Base-by-base conservation (phyloP, 352 stramenopile genomes). In the Pythium grandisporangium region DNA sequence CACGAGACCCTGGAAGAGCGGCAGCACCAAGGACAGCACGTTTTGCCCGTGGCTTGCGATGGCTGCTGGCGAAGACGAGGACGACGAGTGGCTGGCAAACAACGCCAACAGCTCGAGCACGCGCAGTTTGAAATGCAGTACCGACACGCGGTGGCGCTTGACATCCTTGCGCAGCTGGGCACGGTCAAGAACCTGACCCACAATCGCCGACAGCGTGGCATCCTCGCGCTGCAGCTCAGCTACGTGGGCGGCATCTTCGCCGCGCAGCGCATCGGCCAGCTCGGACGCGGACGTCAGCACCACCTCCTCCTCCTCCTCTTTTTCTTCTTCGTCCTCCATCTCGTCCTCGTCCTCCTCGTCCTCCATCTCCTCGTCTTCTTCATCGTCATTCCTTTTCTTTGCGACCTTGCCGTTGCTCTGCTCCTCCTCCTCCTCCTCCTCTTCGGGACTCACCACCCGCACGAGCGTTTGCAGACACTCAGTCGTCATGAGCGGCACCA, bases 51-150 rank as follows among this genome's bases (percentile, higher is more conserved):
- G n/a, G n/a, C n/a, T n/a, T n/a, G n/a, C n/a, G n/a, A n/a, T n/a
- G n/a, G n/a, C n/a, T n/a, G n/a, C n/a, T n/a, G n/a, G n/a, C n/a
- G n/a, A n/a, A n/a, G n/a, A n/a, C 25, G 48, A 59, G 36, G 62
- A 52, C 0, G 49, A 42, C 23, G 47, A 52, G 34, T 70, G 56
- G 10, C 58, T 58, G 19, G 70, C 71, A 46, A 84, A 87, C 48
- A 88, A 55, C 41, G 84, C 58, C 29, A 93, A 59, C 54, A 93
- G 45, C 39, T 93, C 77, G 17, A 93, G 42, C 24, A 91, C 77
- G 26, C 80, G 80, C 40, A 93, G 51, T 51, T 93, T 79, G 60
- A 93, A 93, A 63, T 93, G 80, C 42, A 90, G 63, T 23, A 75
- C 65, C 42, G 84, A 70, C 37, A 84, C 61, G 14, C 65, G 63